These are phyloP conservation scores for Cystoderma amianthinum DNA, from an alignment of 768 basidiomycete genomes.

Conservation along the genomic window DNA sequence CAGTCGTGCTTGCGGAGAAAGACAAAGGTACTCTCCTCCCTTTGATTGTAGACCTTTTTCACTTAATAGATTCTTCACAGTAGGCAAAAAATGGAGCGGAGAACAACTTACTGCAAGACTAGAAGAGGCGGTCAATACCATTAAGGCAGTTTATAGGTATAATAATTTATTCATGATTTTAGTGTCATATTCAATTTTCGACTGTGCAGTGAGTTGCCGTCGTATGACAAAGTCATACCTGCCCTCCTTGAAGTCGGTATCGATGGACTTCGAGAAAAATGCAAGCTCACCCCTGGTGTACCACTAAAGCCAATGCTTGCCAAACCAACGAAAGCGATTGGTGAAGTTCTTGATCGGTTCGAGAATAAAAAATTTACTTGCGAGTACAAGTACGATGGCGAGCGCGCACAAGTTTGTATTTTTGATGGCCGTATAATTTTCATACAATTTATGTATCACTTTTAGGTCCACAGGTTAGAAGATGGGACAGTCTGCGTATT, in stretches of 20 bases:
- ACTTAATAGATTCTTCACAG: slow-evolving; percentile 28
- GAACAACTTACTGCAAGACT: slow-evolving; percentile 69
- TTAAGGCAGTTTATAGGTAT: slow-evolving; percentile 93
- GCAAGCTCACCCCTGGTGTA: slow-evolving; percentile 92
- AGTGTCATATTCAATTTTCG: background rate
- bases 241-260: slow-evolving; percentile 79
- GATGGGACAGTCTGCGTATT: slow-evolving; percentile 87
- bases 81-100: slow-evolving; percentile 63
- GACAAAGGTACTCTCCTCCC: slow-evolving; percentile 39
- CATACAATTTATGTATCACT: slow-evolving; percentile 1
- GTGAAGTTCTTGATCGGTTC: slow-evolving; percentile 94
- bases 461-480: slow-evolving; percentile 74
- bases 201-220: slow-evolving; percentile 76
- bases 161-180: slow-evolving; percentile 7
- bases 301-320: slow-evolving; percentile 99
- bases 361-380: slow-evolving; percentile 95
- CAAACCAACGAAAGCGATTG: slow-evolving; percentile 98
- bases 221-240: slow-evolving; percentile 88
- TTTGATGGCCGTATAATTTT: background rate
- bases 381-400: slow-evolving; percentile 99
- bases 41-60: slow-evolving; percentile 1
- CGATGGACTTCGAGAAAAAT: slow-evolving; percentile 56
- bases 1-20: slow-evolving; percentile 75
- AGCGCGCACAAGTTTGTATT: slow-evolving; percentile 76
- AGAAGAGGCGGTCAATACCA: slow-evolving; percentile 67